Evolutionary conservation across 192 early-diverging fungal species (phyloP), one percentile per base, ranked within the genome.

Genomic region (Kappamyces sp.): DNA sequence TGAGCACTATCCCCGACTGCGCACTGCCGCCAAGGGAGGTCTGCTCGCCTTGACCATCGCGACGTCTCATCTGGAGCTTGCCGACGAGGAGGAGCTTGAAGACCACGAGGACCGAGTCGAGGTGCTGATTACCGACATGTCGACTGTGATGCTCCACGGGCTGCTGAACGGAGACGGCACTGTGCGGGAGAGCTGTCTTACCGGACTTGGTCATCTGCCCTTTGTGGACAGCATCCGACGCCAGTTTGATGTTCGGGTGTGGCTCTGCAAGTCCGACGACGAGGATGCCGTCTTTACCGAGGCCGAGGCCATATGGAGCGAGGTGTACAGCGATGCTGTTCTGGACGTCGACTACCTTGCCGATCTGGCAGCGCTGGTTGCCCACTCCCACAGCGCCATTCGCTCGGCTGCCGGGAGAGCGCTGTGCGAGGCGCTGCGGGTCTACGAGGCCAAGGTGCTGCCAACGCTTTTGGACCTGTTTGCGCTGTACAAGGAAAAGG

Each of bases 181-280:
- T 55, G 85, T 91, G 47, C 77, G 91, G 4, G 72, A 84, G 48
- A 76, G 82, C 13, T 81, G 80, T 35, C 63, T 91, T 7, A 63
- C 77, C 32, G 86, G 76, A 2, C 65, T 92, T 2, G 79, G 85
- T n/a, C 72, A 77, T 54, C 34, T 76, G 63, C 62, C 61, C 0
- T 46, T 68, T 15, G 55, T 66, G 12, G 65, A 60, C 5, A 37
- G 34, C 42, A 70, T 83, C 3, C 60, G 77, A 8, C 76, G 81
- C 32, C 71, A 75, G 40, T 87, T 85, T 68, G 84, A 82, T 35
- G 66, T 75, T 8, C 74, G 84, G 46, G 70, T 93, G 33, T 93
- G 88, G 89, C 62, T 84, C 38, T 71, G 77, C 8, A 76, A 77
- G 33, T 83, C 77, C 62, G 90, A 93, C 64, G 68, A 74, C 4